Percentiles rank a stretch among this genome's conserved stretches.
Conservation (phyloP, 306 rosid genomes). For the Dicorynia guianensis region DNA sequence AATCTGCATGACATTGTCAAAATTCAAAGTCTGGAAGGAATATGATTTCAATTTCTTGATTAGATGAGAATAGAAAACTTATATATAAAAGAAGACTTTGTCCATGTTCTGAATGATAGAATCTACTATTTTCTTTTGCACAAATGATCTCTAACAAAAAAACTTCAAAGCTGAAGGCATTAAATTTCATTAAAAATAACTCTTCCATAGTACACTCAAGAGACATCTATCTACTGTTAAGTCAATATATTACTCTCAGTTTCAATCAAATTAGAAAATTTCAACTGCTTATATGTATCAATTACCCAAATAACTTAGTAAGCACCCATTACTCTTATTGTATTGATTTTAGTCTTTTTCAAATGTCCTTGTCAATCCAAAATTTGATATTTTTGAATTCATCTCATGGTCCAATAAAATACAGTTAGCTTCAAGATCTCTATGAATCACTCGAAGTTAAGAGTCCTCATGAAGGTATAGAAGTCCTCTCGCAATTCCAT, state of each 20-base stretch:
- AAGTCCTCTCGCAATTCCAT: conserved; percentile 23
- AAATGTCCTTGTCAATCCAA: too few relatives aligned
- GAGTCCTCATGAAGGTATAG: conserved; percentile 45
- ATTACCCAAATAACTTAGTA: conserved; percentile 10
- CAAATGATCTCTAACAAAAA: conserved; percentile 28
- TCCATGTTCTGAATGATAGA: conserved; percentile 1
- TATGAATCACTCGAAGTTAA: conserved; percentile 29
- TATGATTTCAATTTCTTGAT: background rate
- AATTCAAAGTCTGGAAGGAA: too few relatives aligned
- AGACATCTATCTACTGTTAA: conserved; percentile 31
- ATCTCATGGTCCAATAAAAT: too few relatives aligned
- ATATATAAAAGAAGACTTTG: conserved; percentile 14
- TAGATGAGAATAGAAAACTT: background rate
- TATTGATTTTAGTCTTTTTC: too few relatives aligned
- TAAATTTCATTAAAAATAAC: background rate
- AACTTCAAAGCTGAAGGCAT: conserved; percentile 28
- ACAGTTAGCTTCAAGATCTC: too few relatives aligned
- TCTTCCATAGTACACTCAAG: too few relatives aligned
- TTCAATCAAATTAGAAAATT: too few relatives aligned
- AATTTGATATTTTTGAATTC: too few relatives aligned
- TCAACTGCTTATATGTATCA: background rate
- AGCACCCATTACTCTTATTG: too few relatives aligned
- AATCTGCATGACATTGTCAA: conserved; percentile 11
- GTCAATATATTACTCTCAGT: background rate
- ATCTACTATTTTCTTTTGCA: background rate